Percentiles rank a stretch among this genome's conserved stretches.
phyloP scores from a whole-genome alignment of 1,284 basidiomycete genomes.

The Phellopilus nigrolimitatus region DNA sequence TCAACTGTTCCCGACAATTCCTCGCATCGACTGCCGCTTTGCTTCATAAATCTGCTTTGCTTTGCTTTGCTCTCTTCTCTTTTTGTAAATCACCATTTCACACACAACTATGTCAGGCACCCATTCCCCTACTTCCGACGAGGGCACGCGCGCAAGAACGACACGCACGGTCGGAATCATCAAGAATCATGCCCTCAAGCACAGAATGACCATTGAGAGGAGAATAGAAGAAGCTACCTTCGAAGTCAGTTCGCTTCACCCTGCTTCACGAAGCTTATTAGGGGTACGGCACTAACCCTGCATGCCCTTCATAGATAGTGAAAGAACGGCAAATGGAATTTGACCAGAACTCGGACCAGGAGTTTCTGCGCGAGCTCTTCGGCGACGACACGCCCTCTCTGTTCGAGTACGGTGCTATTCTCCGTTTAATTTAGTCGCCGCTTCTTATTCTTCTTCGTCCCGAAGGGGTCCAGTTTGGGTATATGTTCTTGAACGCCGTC shows the following conservation, averaged over 20 bases:
- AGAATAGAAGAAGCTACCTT: conserved; percentile 72
- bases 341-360: conserved; percentile 71
- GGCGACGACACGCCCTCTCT: conserved; percentile 69
- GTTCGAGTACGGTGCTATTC: conserved; percentile 46
- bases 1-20: not conserved
- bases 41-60: not conserved
- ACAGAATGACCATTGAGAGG: conserved; percentile 71
- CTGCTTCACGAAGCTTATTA: not conserved
- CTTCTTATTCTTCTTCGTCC: conserved; percentile 2
- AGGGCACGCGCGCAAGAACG: conserved; percentile 9
- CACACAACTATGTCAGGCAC: conserved; percentile 14
- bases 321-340: conserved; percentile 83
- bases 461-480: conserved; percentile 78
- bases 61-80: not conserved
- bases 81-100: not conserved
- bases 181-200: conserved; percentile 64
- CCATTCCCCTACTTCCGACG: conserved; percentile 14
- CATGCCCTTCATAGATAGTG: conserved; percentile 49
- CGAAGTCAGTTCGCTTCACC: conserved; percentile 46
- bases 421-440: conserved; percentile 8
- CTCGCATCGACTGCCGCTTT: not conserved
- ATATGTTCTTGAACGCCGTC: conserved; percentile 74
- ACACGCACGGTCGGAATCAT: conserved; percentile 76
- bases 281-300: not conserved
- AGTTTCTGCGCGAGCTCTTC: conserved; percentile 69